phyloP scores from a whole-genome alignment of 495 filamentous ascomycete species.

The Margaritispora aquatica region DNA sequence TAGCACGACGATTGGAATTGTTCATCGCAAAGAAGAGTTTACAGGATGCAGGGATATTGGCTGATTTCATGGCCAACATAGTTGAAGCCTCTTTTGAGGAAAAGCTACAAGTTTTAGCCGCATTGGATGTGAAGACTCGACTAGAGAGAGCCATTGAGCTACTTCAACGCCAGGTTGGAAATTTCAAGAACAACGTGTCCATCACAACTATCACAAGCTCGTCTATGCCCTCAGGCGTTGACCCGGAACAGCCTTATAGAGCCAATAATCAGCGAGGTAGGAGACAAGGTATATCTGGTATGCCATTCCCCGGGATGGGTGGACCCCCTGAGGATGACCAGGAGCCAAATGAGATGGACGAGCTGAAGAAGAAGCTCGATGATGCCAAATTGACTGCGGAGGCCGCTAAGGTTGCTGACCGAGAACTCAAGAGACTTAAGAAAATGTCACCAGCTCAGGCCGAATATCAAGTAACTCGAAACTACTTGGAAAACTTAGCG shows the following conservation, averaged over 20 bases:
- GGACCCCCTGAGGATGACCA: slow-evolving; percentile 55
- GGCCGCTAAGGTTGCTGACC: slow-evolving; percentile 79
- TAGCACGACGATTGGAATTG: slow-evolving; percentile 75
- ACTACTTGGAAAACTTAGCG: slow-evolving; percentile 90
- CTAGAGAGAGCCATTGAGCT: slow-evolving; percentile 75
- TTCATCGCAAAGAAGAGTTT: slow-evolving; percentile 75
- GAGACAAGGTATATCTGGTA: slow-evolving; percentile 42
- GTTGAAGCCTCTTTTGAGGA: slow-evolving; percentile 82
- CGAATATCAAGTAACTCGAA: slow-evolving; percentile 87
- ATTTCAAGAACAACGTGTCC: slow-evolving; percentile 74
- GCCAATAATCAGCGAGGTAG: slow-evolving; percentile 45
- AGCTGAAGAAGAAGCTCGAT: slow-evolving; percentile 80
- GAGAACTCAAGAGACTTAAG: slow-evolving; percentile 80
- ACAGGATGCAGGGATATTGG: slow-evolving; percentile 75
- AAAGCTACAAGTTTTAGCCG: slow-evolving; percentile 74
- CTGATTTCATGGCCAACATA: slow-evolving; percentile 93
- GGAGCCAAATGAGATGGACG: slow-evolving; percentile 80
- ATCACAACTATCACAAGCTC: slow-evolving; percentile 65
- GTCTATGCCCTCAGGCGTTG: slow-evolving; percentile 44
- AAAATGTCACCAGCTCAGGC: slow-evolving; percentile 95
- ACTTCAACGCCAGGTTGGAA: slow-evolving; percentile 68
- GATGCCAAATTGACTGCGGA: slow-evolving; percentile 63
- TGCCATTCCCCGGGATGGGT: slow-evolving; percentile 28
- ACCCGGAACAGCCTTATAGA: slow-evolving; percentile 45
- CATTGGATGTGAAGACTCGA: slow-evolving; percentile 68